These are phyloP conservation scores for Amanita phalloides DNA, from an alignment of 768 basidiomycete genomes.

Conservation along the genomic window DNA sequence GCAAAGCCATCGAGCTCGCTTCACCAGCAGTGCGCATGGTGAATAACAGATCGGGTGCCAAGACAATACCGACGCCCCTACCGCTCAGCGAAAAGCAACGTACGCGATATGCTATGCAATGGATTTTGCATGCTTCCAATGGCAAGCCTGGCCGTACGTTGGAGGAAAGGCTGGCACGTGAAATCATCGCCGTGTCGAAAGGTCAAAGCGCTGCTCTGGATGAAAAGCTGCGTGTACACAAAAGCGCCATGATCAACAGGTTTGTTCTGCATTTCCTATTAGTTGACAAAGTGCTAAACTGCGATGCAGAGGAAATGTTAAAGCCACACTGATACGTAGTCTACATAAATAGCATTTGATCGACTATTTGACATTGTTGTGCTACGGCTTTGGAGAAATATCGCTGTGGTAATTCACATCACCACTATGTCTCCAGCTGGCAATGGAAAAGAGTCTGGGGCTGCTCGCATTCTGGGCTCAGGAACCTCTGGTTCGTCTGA, in stretches of 20 bases:
- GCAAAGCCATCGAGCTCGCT: slow-evolving; percentile 54
- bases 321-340: not conserved
- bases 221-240: slow-evolving; percentile 55
- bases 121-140: slow-evolving; percentile 59
- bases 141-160: slow-evolving; percentile 42
- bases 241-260: slow-evolving; percentile 70
- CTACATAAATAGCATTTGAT: not conserved
- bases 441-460: slow-evolving; percentile 74
- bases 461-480: slow-evolving; percentile 85
- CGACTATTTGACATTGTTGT: slow-evolving; percentile 4
- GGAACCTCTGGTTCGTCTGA: slow-evolving; percentile 74
- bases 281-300: too few relatives aligned
- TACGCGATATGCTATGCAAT: slow-evolving; percentile 53
- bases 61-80: slow-evolving; percentile 54
- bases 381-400: not conserved
- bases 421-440: slow-evolving; percentile 32
- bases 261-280: slow-evolving; percentile 28
- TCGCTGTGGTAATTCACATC: not conserved
- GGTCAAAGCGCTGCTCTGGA: slow-evolving; percentile 48
- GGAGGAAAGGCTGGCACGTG: slow-evolving; percentile 67
- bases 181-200: slow-evolving; percentile 64
- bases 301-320: slow-evolving; percentile 3
- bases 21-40: slow-evolving; percentile 62
- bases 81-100: slow-evolving; percentile 78
- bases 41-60: slow-evolving; percentile 51